Percentiles rank a stretch among this genome's conserved stretches.
Evolutionary conservation across 371 early-diverging fungal species (phyloP).

Genomic region (Mucor lusitanicus): DNA sequence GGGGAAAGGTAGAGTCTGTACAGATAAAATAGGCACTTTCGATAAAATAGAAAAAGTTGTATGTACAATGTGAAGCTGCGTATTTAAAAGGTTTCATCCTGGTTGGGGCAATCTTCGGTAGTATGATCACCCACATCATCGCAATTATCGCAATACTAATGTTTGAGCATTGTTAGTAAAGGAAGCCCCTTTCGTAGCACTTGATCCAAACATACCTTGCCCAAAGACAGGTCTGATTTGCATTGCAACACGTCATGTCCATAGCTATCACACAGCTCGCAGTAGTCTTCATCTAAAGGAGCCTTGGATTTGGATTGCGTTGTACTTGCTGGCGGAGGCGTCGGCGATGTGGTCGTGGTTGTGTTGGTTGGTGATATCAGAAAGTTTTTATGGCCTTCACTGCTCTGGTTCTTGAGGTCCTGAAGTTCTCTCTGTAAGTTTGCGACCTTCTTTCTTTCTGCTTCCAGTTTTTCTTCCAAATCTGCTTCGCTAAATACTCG

Average conservation of each 20-base stretch:
- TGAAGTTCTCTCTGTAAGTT: constrained; percentile 47
- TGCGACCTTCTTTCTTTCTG: constrained; percentile 46
- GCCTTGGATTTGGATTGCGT: background rate
- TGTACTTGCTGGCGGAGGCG: background rate
- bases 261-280: constrained; percentile 61
- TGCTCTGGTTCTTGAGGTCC: constrained; percentile 21
- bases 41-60: background rate
- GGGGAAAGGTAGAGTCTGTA: background rate
- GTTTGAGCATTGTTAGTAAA: background rate
- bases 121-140: constrained; percentile 62
- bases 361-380: constrained; percentile 6
- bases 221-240: constrained; percentile 16
- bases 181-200: no score
- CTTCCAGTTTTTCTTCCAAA: constrained; percentile 58
- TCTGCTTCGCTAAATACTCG: constrained; percentile 72
- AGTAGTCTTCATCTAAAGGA: constrained; percentile 25
- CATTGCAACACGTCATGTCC: constrained; percentile 62
- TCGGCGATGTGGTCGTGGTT: background rate
- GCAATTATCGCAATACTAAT: constrained; percentile 73
- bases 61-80: background rate
- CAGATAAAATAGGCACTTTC: background rate
- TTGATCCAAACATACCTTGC: background rate
- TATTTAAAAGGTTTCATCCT: constrained; percentile 58
- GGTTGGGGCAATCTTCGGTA: constrained; percentile 70
- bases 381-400: background rate